Evolutionary conservation across 352 stramenopile species (phyloP), one percentile per base, ranked within the genome.

Genomic region (Pythium sukuiense): DNA sequence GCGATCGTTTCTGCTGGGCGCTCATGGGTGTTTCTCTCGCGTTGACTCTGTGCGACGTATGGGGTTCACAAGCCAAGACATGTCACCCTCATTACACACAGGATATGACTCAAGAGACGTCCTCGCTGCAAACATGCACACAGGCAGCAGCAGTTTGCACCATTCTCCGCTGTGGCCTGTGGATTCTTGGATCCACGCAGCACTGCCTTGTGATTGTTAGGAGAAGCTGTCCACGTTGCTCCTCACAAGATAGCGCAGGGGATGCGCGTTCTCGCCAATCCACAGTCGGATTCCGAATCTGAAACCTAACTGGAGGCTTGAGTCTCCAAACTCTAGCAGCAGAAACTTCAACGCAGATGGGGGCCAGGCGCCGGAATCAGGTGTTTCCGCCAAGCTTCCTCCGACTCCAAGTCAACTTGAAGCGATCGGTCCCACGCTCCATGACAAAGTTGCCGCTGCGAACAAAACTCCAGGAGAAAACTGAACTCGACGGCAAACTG

Each of bases 331-430:
- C 20, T 24, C 20, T 24, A 24, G 20, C 20, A 0, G 37, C 37
- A 16, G 37, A 30, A 30, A 14, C 45, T 52, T 52, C 45, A 52
- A 52, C 45, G 45, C 45, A 52, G 45, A 52, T 52, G 45, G 45
- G 45, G 14, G 45, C 8, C 4, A 52, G 8, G 45, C 45, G 20
- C 18, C 45, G 45, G 45, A 52, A 52, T 52, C 45, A 52, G 45
- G 45, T 52, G 45, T 52, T 52, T 30, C 45, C n/a, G 37, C 18
- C 8, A 20, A n/a, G 14, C 45, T 52, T 52, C n/a, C 5, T 13
- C 45, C 20, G 16, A 29, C 45, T 29, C 45, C 45, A 30, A 27
- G 18, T 52, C 45, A 52, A 27, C n/a, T 52, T 52, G 45, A 52
- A 52, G 45, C 45, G 20, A 48, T 26, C 18, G 13, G 41, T 48